Percentiles rank a stretch among this genome's conserved stretches.
Conservation (phyloP, 495 filamentous ascomycete species). For the Opeltia flavorubescens region DNA sequence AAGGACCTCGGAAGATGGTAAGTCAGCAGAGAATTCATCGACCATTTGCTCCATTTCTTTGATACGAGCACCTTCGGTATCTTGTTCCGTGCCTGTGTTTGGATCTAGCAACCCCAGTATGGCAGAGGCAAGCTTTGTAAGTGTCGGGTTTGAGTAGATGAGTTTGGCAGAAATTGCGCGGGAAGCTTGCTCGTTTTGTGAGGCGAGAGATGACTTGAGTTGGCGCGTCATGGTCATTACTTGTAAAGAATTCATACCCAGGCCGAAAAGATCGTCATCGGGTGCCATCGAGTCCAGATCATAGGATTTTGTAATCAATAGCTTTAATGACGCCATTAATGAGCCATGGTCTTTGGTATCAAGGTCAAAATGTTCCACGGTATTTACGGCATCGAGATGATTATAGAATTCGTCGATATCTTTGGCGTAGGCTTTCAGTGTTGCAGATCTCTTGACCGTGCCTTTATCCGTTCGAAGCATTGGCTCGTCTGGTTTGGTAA, state of each 20-base stretch:
- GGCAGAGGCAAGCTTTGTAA: neutral
- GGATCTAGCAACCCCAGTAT: neutral
- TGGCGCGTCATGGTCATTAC: neutral
- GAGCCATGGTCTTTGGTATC: no score
- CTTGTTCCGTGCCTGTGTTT: neutral
- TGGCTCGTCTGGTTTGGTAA: slow-evolving; percentile 21
- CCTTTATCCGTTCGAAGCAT: slow-evolving; percentile 27
- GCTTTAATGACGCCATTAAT: no score
- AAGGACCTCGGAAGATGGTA: neutral
- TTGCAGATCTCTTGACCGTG: slow-evolving; percentile 21
- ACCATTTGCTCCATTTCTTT: neutral
- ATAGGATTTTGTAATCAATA: neutral
- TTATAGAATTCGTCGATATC: slow-evolving; percentile 26
- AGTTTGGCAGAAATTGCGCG: neutral
- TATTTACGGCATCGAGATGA: slow-evolving; percentile 1
- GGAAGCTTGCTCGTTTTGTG: neutral
- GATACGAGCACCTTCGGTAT: neutral
- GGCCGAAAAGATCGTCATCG: slow-evolving; percentile 6
- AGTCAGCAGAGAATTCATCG: neutral
- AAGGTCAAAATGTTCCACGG: neutral
- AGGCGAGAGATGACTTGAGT: neutral
- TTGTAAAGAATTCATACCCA: slow-evolving; percentile 12
- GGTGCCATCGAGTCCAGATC: neutral
- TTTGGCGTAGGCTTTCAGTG: slow-evolving; percentile 16
- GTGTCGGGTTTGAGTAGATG: slow-evolving; percentile 1